These are phyloP conservation scores for Mycocentrospora acerina DNA, from an alignment of 2,329 filamentous ascomycete species.

Conservation along the genomic window DNA sequence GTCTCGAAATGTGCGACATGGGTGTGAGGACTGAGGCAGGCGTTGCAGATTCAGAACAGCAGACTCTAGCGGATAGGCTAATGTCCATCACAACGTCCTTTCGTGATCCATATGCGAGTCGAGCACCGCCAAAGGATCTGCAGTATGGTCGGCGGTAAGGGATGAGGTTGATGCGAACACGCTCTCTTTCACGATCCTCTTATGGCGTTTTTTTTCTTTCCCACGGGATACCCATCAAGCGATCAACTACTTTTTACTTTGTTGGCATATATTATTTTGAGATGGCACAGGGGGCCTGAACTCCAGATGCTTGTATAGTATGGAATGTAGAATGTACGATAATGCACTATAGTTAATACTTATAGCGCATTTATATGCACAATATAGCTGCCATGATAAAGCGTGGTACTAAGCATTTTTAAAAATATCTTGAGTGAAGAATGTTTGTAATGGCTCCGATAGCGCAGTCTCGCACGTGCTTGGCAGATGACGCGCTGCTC, in stretches of 20 bases:
- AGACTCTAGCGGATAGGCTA: conserved; percentile 43
- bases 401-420: too few relatives aligned
- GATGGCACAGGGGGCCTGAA: not conserved
- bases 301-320: not conserved
- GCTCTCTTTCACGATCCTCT: not conserved
- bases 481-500: conserved; percentile 25
- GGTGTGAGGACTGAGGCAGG: conserved; percentile 35
- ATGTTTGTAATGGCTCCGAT: conserved; percentile 7
- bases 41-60: conserved; percentile 42
- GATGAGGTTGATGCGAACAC: not conserved
- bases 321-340: not conserved
- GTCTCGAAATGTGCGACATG: conserved; percentile 35
- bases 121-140: conserved; percentile 11
- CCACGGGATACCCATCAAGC: conserved; percentile 10
- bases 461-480: conserved; percentile 14
- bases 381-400: conserved; percentile 4
- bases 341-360: too few relatives aligned
- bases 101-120: conserved; percentile 24
- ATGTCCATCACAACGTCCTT: conserved; percentile 35
- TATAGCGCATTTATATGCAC: too few relatives aligned
- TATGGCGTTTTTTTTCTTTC: conserved; percentile 5
- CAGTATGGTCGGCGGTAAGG: conserved; percentile 15
- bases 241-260: not conserved
- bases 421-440: too few relatives aligned
- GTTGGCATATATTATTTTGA: not conserved